phyloP scores from a whole-genome alignment of 176 grass and related monocot species.

The Melocanna baccifera region DNA sequence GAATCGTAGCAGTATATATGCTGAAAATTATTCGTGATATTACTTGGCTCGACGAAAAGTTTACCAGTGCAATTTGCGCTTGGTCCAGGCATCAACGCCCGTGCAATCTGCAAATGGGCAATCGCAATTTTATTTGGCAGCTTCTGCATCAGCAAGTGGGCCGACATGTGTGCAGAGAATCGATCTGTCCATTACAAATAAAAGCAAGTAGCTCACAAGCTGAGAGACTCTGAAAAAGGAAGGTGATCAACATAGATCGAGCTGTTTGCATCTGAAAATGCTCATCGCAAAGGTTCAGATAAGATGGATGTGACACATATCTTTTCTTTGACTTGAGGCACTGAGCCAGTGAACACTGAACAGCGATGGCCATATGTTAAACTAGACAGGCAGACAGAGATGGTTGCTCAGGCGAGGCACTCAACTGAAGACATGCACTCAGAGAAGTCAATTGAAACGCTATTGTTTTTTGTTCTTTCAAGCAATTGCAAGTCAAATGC shows the following conservation, averaged over 20 bases:
- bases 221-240: neutral
- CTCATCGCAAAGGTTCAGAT: neutral
- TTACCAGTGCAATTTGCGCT: neutral
- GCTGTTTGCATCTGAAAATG: neutral
- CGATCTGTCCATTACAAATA: neutral
- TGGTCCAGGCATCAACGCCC: neutral
- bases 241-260: neutral
- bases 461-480: neutral
- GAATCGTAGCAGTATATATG: neutral
- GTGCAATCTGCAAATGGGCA: neutral
- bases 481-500: neutral
- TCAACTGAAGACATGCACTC: conserved; percentile 1
- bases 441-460: neutral
- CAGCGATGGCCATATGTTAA: neutral
- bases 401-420: neutral
- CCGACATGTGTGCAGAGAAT: neutral
- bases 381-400: neutral
- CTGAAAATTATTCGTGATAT: neutral
- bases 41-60: neutral
- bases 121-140: neutral
- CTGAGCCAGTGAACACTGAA: neutral
- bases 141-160: neutral
- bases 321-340: neutral
- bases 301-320: neutral
- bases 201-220: neutral